A percentile compares a stretch with the other conserved stretches of the same genome.
These are phyloP conservation scores for Nidula microcarpa DNA, from an alignment of 768 basidiomycete species.

Conservation along the genomic window DNA sequence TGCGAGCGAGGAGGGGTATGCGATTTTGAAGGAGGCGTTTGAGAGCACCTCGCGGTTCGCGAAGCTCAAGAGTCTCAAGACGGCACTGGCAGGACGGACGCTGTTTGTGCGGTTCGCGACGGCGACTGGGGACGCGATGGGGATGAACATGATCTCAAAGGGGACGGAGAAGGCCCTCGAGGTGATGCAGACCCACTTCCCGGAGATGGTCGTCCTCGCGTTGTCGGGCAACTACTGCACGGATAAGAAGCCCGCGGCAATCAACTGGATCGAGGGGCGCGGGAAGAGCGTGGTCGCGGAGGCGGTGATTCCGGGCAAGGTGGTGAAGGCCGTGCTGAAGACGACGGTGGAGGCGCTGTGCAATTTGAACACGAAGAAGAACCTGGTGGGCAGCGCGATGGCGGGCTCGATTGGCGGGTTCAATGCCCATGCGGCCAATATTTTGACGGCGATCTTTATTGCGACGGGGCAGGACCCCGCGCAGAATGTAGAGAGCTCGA, in stretches of 20 bases:
- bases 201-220: constrained; percentile 87
- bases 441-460: constrained; percentile 90
- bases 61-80: constrained; percentile 79
- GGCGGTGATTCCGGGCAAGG: constrained; percentile 84
- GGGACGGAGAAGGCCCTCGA: constrained; percentile 95
- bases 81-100: constrained; percentile 89
- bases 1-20: constrained; percentile 75
- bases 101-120: constrained; percentile 93
- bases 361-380: constrained; percentile 96
- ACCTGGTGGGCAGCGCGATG: constrained; percentile 96
- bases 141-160: constrained; percentile 99
- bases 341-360: constrained; percentile 88
- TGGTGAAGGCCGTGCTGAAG: constrained; percentile 90
- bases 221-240: constrained; percentile 98
- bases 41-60: constrained; percentile 95
- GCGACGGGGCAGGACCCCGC: constrained; percentile 99
- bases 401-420: constrained; percentile 97
- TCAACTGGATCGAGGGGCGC: constrained; percentile 99
- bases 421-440: constrained; percentile 98
- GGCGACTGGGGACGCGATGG: constrained; percentile 97
- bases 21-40: constrained; percentile 77
- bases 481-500: constrained; percentile 98
- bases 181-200: constrained; percentile 73
- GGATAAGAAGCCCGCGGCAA: constrained; percentile 99
- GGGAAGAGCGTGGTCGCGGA: constrained; percentile 98